phyloP scores from a whole-genome alignment of 306 rosid species.

The Vachellia pachyceras region DNA sequence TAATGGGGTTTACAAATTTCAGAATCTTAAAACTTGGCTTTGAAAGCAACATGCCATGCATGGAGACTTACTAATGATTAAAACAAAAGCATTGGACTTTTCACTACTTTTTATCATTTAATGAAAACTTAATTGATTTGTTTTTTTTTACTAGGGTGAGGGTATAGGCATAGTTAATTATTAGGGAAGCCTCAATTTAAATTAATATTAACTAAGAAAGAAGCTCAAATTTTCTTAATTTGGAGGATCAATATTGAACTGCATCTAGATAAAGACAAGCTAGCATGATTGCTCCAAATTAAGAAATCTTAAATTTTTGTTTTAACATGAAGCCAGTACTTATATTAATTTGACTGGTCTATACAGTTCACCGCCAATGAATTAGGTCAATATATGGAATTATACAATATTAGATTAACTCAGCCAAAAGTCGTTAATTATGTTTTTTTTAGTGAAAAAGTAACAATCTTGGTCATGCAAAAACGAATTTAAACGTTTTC shows the following conservation, averaged over 20 bases:
- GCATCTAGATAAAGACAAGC: neutral
- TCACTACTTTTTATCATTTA: neutral
- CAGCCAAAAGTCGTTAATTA: neutral
- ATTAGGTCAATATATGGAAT: neutral
- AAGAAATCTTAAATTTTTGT: neutral
- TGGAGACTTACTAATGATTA: neutral
- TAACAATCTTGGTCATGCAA: neutral
- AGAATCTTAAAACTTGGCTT: neutral
- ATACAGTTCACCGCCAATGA: neutral
- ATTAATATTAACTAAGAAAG: neutral
- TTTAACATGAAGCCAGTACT: neutral
- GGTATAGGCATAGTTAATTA: neutral
- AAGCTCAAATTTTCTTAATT: neutral
- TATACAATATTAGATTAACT: neutral
- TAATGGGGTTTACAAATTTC: neutral
- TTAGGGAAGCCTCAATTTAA: neutral
- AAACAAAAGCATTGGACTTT: neutral
- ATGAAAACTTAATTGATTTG: neutral
- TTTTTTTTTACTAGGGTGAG: neutral
- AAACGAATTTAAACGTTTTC: neutral
- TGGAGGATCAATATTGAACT: neutral
- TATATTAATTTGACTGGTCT: neutral
- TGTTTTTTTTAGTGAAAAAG: neutral
- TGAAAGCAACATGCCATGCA: neutral
- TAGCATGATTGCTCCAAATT: neutral